Percentiles rank a stretch among this genome's conserved stretches.
Conservation (phyloP, 257 asterid species). For the Scutellaria galericulata region DNA sequence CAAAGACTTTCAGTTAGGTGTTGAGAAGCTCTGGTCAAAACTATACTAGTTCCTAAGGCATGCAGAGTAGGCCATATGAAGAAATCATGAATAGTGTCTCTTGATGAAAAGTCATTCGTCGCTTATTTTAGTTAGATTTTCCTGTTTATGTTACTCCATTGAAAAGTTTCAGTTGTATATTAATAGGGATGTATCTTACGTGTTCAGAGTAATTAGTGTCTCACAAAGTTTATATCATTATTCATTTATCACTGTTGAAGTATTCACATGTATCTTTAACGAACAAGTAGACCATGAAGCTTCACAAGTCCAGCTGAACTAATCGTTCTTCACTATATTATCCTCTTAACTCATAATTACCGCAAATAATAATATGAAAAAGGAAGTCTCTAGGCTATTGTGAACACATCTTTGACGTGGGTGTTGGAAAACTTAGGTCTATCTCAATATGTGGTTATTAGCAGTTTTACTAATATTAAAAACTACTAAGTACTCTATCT, state of each 20-base stretch:
- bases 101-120: background rate
- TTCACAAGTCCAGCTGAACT: slow-evolving; percentile 17
- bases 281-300: background rate
- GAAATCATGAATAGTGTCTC: background rate
- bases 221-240: background rate
- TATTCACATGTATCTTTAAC: background rate
- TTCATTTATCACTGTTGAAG: background rate
- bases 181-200: slow-evolving; percentile 2
- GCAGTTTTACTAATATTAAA: background rate
- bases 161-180: slow-evolving; percentile 15
- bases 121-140: background rate
- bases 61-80: background rate
- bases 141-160: background rate
- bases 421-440: background rate
- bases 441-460: background rate
- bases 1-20: background rate
- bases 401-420: background rate
- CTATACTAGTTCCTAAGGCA: too few species aligned
- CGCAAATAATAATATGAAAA: background rate
- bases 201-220: background rate
- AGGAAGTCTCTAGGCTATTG: background rate
- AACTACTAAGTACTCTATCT: background rate
- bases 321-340: background rate
- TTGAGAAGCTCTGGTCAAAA: slow-evolving; percentile 11
- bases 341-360: background rate